Percentiles rank a stretch among this genome's conserved stretches.
phyloP scores from a whole-genome alignment of 2,329 filamentous ascomycete genomes.

The Penicillium sp. region DNA sequence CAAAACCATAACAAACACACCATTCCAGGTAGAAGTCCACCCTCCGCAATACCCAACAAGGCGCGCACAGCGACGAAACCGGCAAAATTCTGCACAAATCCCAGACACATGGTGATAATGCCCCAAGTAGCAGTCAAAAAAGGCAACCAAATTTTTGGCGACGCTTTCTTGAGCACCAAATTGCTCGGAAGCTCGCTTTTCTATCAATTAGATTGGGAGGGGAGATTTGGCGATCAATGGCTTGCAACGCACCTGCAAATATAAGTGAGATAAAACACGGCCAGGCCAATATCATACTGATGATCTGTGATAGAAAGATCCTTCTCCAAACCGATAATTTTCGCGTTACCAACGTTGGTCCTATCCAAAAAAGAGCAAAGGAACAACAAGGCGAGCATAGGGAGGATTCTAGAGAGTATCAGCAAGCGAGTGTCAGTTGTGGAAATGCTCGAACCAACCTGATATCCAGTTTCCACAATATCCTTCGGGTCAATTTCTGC shows the following conservation, averaged over 20 bases:
- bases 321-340: constrained; percentile 61
- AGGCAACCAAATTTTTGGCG: constrained; percentile 61
- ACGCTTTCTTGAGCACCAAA: constrained; percentile 61
- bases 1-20: constrained; percentile 35
- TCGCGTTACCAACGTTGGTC: constrained; percentile 72
- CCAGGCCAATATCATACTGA: constrained; percentile 64
- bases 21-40: constrained; percentile 66
- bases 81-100: constrained; percentile 42
- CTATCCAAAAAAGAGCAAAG: constrained; percentile 66
- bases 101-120: constrained; percentile 50
- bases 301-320: constrained; percentile 59
- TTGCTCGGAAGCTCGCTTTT: constrained; percentile 65
- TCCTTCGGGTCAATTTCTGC: constrained; percentile 40
- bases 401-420: constrained; percentile 53
- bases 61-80: constrained; percentile 63
- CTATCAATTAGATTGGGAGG: neutral
- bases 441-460: constrained; percentile 6
- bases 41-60: constrained; percentile 63
- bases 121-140: constrained; percentile 59
- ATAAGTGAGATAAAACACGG: constrained; percentile 60
- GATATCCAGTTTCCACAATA: constrained; percentile 49
- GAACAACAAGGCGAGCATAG: constrained; percentile 63
- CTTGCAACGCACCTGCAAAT: constrained; percentile 54
- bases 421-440: neutral
- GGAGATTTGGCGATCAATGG: neutral